Conservation (phyloP, 1,139 yeast species). For the Entelexis paramagnoliae region DNA sequence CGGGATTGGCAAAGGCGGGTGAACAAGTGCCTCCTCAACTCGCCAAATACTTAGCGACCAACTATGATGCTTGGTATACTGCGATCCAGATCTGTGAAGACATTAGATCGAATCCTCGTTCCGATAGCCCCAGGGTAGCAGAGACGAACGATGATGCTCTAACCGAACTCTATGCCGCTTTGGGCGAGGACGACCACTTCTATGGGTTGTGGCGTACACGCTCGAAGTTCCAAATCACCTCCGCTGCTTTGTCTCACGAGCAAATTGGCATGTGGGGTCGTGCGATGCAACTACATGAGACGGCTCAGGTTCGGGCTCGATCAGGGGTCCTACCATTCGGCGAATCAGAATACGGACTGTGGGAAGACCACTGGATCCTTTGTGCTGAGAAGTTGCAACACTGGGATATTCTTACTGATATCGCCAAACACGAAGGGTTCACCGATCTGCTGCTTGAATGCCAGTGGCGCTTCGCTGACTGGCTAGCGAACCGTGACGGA, state of each 20-base stretch:
- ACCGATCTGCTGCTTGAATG: slow-evolving; percentile 89
- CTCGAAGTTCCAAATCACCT: slow-evolving; percentile 87
- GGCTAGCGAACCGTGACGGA: slow-evolving; percentile 93
- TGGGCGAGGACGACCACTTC: slow-evolving; percentile 93
- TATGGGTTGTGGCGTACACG: slow-evolving; percentile 96
- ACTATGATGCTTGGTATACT: slow-evolving; percentile 87
- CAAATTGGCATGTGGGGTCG: slow-evolving; percentile 93
- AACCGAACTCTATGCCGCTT: slow-evolving; percentile 73
- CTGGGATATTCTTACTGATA: slow-evolving; percentile 94
- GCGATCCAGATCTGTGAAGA: slow-evolving; percentile 74
- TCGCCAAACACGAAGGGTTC: slow-evolving; percentile 96
- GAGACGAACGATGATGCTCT: slow-evolving; percentile 88
- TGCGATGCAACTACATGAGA: slow-evolving; percentile 87
- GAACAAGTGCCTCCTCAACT: slow-evolving; percentile 85
- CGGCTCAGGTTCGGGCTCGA: slow-evolving; percentile 95
- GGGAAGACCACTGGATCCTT: slow-evolving; percentile 98
- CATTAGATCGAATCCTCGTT: slow-evolving; percentile 54
- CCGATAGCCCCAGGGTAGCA: slow-evolving; percentile 61
- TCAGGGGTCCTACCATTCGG: slow-evolving; percentile 93
- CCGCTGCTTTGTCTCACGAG: slow-evolving; percentile 84
- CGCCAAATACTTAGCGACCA: slow-evolving; percentile 75
- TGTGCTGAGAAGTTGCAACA: slow-evolving; percentile 97
- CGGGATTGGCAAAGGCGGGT: slow-evolving; percentile 52
- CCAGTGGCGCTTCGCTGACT: slow-evolving; percentile 99
- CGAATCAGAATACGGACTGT: slow-evolving; percentile 85